A percentile compares a stretch with the other conserved stretches of the same genome.
phyloP scores from a whole-genome alignment of 192 early-diverging fungal species.

The Spizellomyces sp. region DNA sequence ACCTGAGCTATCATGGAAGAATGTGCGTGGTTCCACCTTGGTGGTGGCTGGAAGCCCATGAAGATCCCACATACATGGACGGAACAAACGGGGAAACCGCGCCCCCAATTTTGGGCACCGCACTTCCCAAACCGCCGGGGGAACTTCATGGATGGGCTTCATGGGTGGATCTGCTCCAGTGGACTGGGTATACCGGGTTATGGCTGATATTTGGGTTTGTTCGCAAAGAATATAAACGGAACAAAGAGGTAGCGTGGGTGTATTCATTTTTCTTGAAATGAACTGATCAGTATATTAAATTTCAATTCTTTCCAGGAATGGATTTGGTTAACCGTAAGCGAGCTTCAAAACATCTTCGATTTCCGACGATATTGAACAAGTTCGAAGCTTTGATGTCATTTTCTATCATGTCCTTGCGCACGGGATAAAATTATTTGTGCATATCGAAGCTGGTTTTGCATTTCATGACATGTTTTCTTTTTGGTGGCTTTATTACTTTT shows the following conservation, averaged over 20 bases:
- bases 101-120: conserved; percentile 4
- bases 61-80: neutral
- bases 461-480: too few relatives aligned
- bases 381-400: too few relatives aligned
- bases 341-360: conserved; percentile 46
- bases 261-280: neutral
- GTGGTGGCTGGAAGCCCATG: conserved; percentile 35
- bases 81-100: neutral
- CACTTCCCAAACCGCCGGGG: neutral
- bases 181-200: conserved; percentile 31
- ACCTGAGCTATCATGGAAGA: neutral
- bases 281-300: too few relatives aligned
- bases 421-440: too few relatives aligned
- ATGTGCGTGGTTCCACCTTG: conserved; percentile 44
- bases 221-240: conserved; percentile 35
- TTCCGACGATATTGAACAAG: conserved; percentile 22
- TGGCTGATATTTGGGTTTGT: conserved; percentile 27
- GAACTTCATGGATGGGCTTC: conserved; percentile 41
- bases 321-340: conserved; percentile 44
- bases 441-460: too few relatives aligned
- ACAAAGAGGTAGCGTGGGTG: conserved; percentile 34
- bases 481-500: too few relatives aligned
- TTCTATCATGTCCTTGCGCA: too few relatives aligned
- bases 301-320: conserved; percentile 35
- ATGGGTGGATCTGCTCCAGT: conserved; percentile 35